phyloP scores from a whole-genome alignment of 2,329 filamentous ascomycete genomes.

The Curvularia eragrostidis region DNA sequence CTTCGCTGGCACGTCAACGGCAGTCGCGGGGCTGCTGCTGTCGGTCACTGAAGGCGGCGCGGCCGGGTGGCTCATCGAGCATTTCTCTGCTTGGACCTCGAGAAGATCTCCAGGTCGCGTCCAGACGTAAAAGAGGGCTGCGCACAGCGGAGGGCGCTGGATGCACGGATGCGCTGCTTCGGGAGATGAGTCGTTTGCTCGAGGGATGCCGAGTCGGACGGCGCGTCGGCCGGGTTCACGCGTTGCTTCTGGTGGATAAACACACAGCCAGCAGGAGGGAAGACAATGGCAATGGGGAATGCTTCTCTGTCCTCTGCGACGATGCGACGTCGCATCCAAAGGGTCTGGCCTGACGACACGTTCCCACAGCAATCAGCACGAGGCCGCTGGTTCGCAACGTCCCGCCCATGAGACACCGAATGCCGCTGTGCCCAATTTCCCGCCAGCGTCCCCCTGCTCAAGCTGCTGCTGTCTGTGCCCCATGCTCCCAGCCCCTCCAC shows the following conservation, averaged over 20 bases:
- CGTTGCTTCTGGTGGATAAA: conserved; percentile 10
- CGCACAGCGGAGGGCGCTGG: conserved; percentile 22
- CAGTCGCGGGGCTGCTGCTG: conserved; percentile 31
- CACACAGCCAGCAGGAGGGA: neutral
- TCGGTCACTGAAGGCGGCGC: conserved; percentile 25
- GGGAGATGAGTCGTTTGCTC: conserved; percentile 22
- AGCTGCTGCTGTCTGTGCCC: conserved; percentile 7
- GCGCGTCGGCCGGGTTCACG: conserved; percentile 13
- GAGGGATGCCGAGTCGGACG: conserved; percentile 7
- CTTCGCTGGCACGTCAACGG: conserved; percentile 32
- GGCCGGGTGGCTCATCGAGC: conserved; percentile 35
- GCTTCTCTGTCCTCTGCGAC: neutral
- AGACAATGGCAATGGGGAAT: neutral
- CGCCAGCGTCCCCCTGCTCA: conserved; percentile 13
- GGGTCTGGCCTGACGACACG: conserved; percentile 2
- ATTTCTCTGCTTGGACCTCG: conserved; percentile 27
- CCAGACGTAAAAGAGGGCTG: conserved; percentile 21
- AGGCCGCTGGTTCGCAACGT: conserved; percentile 10
- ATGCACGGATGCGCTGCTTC: conserved; percentile 22
- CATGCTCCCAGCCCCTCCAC: conserved; percentile 10
- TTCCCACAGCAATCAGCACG: conserved; percentile 4
- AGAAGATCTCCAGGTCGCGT: conserved; percentile 27
- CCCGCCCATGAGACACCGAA: conserved; percentile 16
- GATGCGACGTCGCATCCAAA: conserved; percentile 3
- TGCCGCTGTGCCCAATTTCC: conserved; percentile 19